Evolutionary conservation across 2,329 filamentous ascomycete genomes (phyloP), one percentile per base, ranked within the genome.

Genomic region (Aureobasidium pullulans): DNA sequence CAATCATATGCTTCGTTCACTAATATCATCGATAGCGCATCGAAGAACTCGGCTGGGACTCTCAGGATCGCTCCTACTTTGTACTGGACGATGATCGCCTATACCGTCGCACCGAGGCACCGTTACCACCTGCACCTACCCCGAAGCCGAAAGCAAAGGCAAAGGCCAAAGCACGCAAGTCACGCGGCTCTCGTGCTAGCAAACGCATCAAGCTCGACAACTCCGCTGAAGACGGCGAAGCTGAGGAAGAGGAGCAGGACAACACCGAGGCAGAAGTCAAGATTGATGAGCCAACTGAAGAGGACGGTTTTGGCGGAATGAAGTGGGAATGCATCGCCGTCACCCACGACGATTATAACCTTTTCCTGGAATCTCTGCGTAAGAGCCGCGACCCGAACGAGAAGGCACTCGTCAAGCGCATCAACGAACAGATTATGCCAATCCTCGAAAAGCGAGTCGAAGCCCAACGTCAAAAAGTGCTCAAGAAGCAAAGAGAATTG

Each of bases 271-370:
- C 28, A 9, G 29, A 46, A 6, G 9, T 37, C 15, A 57, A 75
- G 64, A 65, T 69, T 63, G 68, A 75, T 57, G 69, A 58, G 7
- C 16, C 42, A 6, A 67, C 68, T 37, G 67, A 73, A 9, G 70
- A 73, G 15, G 73, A 73, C 62, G 85, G 86, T 1, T 80, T 93
- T 16, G 88, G 86, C 16, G 87, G 85, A 6, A 88, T 87, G 74
- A 89, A 82, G 62, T 99, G 94, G 93, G 91, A 96, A 71, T 96
- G 92, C 68, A 69, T 99, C 43, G 94, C 91, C 40, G 82, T 96
- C 57, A 90, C 87, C 0, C 75, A 96, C 19, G 78, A 85, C 16
- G 90, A 99, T 56, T 89, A 96, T 63, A 83, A 83, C 56, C 73
- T 77, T 1, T 87, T 96, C 61, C 72, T 96, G 57, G 78, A 83